phyloP scores from a whole-genome alignment of 306 rosid genomes.

The Vachellia collinsii region DNA sequence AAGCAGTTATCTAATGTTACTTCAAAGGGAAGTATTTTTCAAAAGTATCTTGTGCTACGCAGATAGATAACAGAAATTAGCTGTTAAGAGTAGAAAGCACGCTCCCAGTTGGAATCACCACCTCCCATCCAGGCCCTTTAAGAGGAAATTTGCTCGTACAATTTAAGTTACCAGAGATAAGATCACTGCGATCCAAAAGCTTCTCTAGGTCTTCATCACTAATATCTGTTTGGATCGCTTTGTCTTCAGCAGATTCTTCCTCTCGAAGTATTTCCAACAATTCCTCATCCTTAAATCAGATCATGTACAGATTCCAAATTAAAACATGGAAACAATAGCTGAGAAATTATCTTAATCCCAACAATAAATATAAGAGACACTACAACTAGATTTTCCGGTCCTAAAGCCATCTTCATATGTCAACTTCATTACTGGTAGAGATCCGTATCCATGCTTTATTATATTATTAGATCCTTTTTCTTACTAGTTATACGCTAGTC shows the following conservation, averaged over 20 bases:
- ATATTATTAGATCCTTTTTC: neutral
- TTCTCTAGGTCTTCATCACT: slow-evolving; percentile 70
- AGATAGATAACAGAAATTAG: slow-evolving; percentile 32
- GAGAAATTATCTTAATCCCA: neutral
- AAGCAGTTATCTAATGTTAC: slow-evolving; percentile 16
- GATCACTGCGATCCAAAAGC: slow-evolving; percentile 88
- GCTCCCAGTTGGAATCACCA: slow-evolving; percentile 80
- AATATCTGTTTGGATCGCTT: slow-evolving; percentile 71
- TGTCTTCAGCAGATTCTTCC: slow-evolving; percentile 84
- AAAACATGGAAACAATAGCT: slow-evolving; percentile 20
- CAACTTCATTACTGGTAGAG: neutral
- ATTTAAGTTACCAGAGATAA: slow-evolving; percentile 32
- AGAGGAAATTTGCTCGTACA: slow-evolving; percentile 46
- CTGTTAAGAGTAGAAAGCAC: slow-evolving; percentile 88
- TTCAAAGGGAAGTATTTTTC: neutral
- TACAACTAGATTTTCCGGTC: neutral
- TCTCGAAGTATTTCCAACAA: slow-evolving; percentile 69
- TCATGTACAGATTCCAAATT: slow-evolving; percentile 14
- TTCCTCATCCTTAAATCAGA: slow-evolving; percentile 66
- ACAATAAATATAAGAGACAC: neutral
- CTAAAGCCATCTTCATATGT: neutral
- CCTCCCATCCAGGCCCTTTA: slow-evolving; percentile 99
- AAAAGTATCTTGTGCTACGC: slow-evolving; percentile 1
- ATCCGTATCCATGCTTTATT: neutral
- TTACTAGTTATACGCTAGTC: neutral